phyloP scores from a whole-genome alignment of 805 yeast species.

The Sugiyamaella americana region DNA sequence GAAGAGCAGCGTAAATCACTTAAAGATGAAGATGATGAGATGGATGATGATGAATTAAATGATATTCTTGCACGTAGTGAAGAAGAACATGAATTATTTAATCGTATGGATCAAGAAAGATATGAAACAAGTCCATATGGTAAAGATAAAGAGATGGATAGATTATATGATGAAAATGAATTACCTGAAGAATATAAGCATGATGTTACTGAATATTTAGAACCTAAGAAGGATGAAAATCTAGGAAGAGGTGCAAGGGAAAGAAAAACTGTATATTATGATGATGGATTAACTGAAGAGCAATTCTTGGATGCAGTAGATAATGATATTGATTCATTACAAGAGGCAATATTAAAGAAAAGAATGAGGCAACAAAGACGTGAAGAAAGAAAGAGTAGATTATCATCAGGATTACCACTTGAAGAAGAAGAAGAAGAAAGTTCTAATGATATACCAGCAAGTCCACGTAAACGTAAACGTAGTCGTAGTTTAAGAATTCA shows the following conservation, averaged over 20 bases:
- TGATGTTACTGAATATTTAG: constrained; percentile 36
- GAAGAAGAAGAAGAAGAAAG: constrained; percentile 5
- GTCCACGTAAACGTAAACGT: neutral
- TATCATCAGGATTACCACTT: neutral
- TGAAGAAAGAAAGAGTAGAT: constrained; percentile 1
- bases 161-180: constrained; percentile 63
- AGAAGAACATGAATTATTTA: constrained; percentile 57
- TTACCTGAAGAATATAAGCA: constrained; percentile 74
- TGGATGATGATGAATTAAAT: constrained; percentile 76
- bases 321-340: constrained; percentile 50
- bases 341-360: constrained; percentile 46
- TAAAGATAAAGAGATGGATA: constrained; percentile 33
- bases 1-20: constrained; percentile 55
- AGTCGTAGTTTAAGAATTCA: constrained; percentile 1
- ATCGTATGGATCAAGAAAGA: constrained; percentile 57
- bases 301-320: constrained; percentile 73
- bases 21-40: constrained; percentile 58
- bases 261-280: constrained; percentile 60
- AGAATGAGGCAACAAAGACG: constrained; percentile 13
- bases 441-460: neutral
- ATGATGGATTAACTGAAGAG: constrained; percentile 86
- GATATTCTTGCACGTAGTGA: constrained; percentile 80
- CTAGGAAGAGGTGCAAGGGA: constrained; percentile 72
- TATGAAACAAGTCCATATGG: constrained; percentile 36
- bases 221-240: constrained; percentile 32